Percentiles rank a stretch among this genome's conserved stretches.
Evolutionary conservation across 495 filamentous ascomycete genomes (phyloP).

Genomic region (Talaromyces ruber): DNA sequence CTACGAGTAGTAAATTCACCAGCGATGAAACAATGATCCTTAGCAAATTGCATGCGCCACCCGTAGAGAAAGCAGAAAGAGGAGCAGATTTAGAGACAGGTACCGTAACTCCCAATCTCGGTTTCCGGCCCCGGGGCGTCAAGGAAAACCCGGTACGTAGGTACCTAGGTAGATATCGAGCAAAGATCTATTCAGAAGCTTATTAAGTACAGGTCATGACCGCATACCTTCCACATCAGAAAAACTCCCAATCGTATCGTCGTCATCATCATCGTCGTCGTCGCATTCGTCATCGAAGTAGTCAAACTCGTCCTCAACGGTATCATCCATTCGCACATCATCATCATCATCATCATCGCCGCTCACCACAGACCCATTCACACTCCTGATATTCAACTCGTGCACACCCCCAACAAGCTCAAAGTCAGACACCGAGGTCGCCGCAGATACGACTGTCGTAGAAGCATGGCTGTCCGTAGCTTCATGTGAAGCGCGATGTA

Average conservation of each 20-base stretch:
- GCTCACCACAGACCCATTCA: constrained; percentile 9
- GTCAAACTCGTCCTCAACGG: constrained; percentile 13
- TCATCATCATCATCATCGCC: neutral
- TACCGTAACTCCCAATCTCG: too few relatives aligned
- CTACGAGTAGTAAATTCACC: too few relatives aligned
- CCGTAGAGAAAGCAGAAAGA: too few relatives aligned
- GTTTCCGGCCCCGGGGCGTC: too few relatives aligned
- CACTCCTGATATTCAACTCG: constrained; percentile 13
- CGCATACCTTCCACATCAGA: constrained; percentile 3
- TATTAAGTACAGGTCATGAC: neutral
- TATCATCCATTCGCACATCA: neutral
- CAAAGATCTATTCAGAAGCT: neutral
- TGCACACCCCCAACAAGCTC: constrained; percentile 1
- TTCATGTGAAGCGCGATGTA: constrained; percentile 23
- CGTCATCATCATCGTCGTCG: constrained; percentile 10
- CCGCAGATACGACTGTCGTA: neutral
- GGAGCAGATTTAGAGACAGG: too few relatives aligned
- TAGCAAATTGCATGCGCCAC: too few relatives aligned
- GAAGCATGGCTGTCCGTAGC: constrained; percentile 20
- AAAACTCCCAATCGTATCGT: constrained; percentile 4
- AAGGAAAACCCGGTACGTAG: too few relatives aligned
- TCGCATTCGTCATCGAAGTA: constrained; percentile 8
- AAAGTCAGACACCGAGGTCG: neutral
- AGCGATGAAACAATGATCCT: too few relatives aligned
- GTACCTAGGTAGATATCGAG: neutral